Evolutionary conservation across 1,139 yeast genomes (phyloP).

Genomic region (Yamadazyma pseudoaaseri): DNA sequence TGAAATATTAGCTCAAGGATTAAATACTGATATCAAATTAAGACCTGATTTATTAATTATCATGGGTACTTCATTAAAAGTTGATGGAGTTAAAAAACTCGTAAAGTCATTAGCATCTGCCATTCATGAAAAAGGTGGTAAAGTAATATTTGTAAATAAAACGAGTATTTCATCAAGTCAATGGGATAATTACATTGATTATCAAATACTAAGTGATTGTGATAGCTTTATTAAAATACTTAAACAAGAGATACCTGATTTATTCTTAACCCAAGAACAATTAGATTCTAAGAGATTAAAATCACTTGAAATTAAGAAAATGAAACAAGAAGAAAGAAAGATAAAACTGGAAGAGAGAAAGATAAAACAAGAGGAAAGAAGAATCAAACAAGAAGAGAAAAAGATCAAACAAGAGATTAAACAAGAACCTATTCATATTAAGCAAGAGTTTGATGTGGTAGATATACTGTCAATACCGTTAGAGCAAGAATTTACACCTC

Average conservation of each 20-base stretch:
- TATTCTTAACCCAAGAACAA: slow-evolving; percentile 56
- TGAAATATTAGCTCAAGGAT: slow-evolving; percentile 60
- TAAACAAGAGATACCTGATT: slow-evolving; percentile 51
- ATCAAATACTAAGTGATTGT: slow-evolving; percentile 76
- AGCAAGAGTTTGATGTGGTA: background rate
- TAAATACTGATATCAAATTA: slow-evolving; percentile 52
- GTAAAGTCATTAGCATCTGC: slow-evolving; percentile 58
- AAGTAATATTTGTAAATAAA: slow-evolving; percentile 63
- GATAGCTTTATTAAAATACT: slow-evolving; percentile 71
- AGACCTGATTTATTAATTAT: slow-evolving; percentile 66
- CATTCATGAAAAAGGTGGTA: slow-evolving; percentile 59
- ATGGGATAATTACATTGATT: slow-evolving; percentile 65
- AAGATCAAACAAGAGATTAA: slow-evolving; percentile 2
- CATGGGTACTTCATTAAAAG: slow-evolving; percentile 76
- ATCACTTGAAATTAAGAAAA: slow-evolving; percentile 13
- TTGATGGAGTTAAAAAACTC: slow-evolving; percentile 67
- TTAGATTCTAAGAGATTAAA: slow-evolving; percentile 43
- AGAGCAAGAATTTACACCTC: slow-evolving; percentile 19
- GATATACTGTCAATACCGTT: background rate
- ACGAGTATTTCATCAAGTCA: slow-evolving; percentile 42
- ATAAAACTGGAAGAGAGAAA: slow-evolving; percentile 12
- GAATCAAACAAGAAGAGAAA: slow-evolving; percentile 10
- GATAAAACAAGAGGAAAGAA: slow-evolving; percentile 10
- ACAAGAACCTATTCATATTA: slow-evolving; percentile 3
- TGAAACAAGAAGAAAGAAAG: slow-evolving; percentile 11